Evolutionary conservation across 2,329 filamentous ascomycete genomes (phyloP).

Genomic region (Trichophyton rubrum): DNA sequence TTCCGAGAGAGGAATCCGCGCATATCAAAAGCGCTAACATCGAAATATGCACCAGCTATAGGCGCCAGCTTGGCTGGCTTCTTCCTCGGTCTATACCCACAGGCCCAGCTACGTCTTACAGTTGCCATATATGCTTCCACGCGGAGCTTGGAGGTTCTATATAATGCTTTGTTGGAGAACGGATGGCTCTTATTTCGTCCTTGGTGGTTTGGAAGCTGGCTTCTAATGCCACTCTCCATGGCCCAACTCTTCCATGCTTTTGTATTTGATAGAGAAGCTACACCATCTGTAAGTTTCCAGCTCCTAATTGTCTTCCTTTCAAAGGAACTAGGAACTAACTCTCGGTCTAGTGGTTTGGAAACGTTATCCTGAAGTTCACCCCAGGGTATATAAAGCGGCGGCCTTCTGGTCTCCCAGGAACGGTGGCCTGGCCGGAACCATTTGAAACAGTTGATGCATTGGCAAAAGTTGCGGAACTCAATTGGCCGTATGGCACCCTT

Average conservation of each 20-base stretch:
- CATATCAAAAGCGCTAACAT: constrained; percentile 63
- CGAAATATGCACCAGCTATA: constrained; percentile 72
- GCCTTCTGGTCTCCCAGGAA: constrained; percentile 54
- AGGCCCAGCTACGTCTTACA: constrained; percentile 59
- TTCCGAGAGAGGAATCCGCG: constrained; percentile 75
- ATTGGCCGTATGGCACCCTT: constrained; percentile 58
- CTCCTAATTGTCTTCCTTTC: not conserved
- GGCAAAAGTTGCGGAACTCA: constrained; percentile 64
- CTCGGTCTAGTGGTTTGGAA: constrained; percentile 39
- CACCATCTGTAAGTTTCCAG: constrained; percentile 43
- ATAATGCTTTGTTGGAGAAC: constrained; percentile 68
- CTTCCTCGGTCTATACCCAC: constrained; percentile 63
- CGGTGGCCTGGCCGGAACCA: constrained; percentile 60
- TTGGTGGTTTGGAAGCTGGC: constrained; percentile 76
- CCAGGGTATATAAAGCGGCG: constrained; percentile 64
- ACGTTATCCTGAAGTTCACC: constrained; percentile 58
- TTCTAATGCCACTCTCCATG: constrained; percentile 63
- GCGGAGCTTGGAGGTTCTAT: constrained; percentile 71
- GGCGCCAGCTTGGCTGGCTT: constrained; percentile 80
- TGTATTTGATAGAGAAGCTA: constrained; percentile 64
- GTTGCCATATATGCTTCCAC: constrained; percentile 73
- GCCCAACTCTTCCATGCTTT: constrained; percentile 66
- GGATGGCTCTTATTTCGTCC: constrained; percentile 54
- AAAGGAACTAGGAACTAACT: not conserved
- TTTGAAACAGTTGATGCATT: constrained; percentile 70